Base-by-base conservation (phyloP, 2,329 filamentous ascomycete genomes). In the Botryotinia calthae region DNA sequence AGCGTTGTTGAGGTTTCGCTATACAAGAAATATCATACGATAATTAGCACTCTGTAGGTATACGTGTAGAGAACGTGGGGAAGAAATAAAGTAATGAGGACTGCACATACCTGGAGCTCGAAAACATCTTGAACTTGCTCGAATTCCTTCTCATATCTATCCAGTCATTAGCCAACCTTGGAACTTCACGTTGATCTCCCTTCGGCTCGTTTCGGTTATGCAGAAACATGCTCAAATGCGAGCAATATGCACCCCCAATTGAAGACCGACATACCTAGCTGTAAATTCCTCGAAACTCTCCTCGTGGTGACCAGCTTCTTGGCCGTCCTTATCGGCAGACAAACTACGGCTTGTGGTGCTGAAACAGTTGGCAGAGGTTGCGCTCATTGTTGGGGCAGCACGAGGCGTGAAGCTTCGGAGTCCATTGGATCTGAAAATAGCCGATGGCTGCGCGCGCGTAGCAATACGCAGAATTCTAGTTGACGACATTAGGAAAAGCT, bases 231-330 rank as follows among this genome's bases (percentile, higher is more conserved):
- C 77, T 76, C 71, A 73, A 75, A 76, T 70, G 67, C 71, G 65
- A 62, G 56, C 70, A 74, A 68, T 72, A 73, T 62, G 51, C 61
- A 34, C 48, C 72, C 34, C 64, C 76, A 75, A 78, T 80, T 78
- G 77, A 66, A 64, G 16, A 20, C 51, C 67, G 51, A 75, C 78
- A 85, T 93, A 99, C 96, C 96, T 95, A 81, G 94, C 92, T 85
- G 93, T 94, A 86, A 99, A 99, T 87, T 98, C 95, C 88, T 99
- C 96, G 81, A 97, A 99, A 81, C 93, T 97, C 90, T 99, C 96
- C 85, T 99, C 96, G 82, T 91, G 89, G 85, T 97, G 93, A 54
- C 64, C 73, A 71, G 81, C 85, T 77, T 85, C 85, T 78, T 84
- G 84, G 80, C 86, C 87, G 79, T 87, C 87, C 80, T 88, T 86